phyloP scores from a whole-genome alignment of 139 green algal species.

The Medakamo hakoo region DNA sequence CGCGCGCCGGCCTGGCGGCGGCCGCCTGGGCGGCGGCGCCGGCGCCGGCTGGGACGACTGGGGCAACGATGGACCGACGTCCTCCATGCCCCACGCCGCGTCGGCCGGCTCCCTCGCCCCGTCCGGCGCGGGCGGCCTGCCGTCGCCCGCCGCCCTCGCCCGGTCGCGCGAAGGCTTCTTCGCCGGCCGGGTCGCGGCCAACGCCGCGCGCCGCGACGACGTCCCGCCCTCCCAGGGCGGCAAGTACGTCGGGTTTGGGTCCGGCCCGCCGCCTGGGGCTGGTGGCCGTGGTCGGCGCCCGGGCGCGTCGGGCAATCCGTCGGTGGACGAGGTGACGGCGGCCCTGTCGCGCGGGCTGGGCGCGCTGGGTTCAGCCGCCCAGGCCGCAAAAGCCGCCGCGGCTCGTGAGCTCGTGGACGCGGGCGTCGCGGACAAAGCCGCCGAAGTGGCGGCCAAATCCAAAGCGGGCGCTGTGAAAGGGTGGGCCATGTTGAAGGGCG shows the following conservation, averaged over 20 bases:
- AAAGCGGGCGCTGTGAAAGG: constrained; percentile 26
- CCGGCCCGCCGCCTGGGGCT: constrained; percentile 14
- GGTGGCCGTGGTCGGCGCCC: constrained; percentile 10
- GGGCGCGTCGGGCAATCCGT: background rate
- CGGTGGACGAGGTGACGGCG: background rate
- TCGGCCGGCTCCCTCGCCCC: background rate
- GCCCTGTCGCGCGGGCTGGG: constrained; percentile 40
- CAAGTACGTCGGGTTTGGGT: constrained; percentile 98
- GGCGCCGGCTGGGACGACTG: constrained; percentile 63
- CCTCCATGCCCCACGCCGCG: background rate
- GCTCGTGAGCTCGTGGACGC: constrained; percentile 8
- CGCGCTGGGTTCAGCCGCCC: constrained; percentile 20
- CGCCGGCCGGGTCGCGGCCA: constrained; percentile 61
- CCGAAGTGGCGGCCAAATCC: constrained; percentile 19
- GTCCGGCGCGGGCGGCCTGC: background rate
- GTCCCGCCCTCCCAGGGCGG: constrained; percentile 82
- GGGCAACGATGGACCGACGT: constrained; percentile 18
- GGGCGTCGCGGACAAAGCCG: constrained; percentile 5
- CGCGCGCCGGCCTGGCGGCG: background rate
- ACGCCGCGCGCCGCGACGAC: constrained; percentile 56
- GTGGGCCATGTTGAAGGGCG: constrained; percentile 28
- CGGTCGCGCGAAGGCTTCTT: constrained; percentile 70
- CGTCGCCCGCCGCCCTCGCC: constrained; percentile 26
- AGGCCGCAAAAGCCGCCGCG: constrained; percentile 7
- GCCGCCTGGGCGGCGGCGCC: constrained; percentile 1